Evolutionary conservation across 495 filamentous ascomycete genomes (phyloP).

Genomic region (Neurospora sp.): DNA sequence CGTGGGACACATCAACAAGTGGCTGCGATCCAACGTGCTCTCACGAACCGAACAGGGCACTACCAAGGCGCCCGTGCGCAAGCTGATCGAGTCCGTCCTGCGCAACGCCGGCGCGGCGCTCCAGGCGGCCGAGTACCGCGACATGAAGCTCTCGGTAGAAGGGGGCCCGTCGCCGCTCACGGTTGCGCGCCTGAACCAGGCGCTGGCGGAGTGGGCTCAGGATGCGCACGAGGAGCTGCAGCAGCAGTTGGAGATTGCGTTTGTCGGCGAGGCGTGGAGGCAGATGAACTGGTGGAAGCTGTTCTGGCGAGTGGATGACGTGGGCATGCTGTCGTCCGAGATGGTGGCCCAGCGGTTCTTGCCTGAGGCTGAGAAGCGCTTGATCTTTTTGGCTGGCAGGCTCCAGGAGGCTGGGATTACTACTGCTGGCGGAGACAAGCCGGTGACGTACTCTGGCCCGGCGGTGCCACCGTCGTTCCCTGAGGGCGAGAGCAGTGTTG

Average conservation of each 20-base stretch:
- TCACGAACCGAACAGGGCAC: conserved; percentile 20
- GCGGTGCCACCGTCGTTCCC: not conserved
- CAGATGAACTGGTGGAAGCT: conserved; percentile 89
- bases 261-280: conserved; percentile 58
- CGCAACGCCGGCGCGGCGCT: conserved; percentile 47
- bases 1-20: conserved; percentile 52
- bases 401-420: conserved; percentile 50
- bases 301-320: conserved; percentile 88
- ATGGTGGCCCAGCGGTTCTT: conserved; percentile 69
- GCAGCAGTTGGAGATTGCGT: conserved; percentile 62
- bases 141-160: conserved; percentile 10
- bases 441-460: conserved; percentile 13
- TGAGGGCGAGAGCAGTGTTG: not conserved
- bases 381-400: conserved; percentile 73
- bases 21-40: conserved; percentile 49
- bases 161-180: conserved; percentile 27
- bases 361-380: conserved; percentile 56
- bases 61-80: conserved; percentile 52
- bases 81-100: conserved; percentile 58
- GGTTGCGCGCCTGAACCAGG: conserved; percentile 41
- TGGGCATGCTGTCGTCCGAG: conserved; percentile 67
- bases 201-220: conserved; percentile 64
- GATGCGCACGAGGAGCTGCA: conserved; percentile 74
- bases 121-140: conserved; percentile 35
- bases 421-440: not conserved